Evolutionary conservation across 1,284 basidiomycete species (phyloP).

Genomic region (Trametes hirsuta): DNA sequence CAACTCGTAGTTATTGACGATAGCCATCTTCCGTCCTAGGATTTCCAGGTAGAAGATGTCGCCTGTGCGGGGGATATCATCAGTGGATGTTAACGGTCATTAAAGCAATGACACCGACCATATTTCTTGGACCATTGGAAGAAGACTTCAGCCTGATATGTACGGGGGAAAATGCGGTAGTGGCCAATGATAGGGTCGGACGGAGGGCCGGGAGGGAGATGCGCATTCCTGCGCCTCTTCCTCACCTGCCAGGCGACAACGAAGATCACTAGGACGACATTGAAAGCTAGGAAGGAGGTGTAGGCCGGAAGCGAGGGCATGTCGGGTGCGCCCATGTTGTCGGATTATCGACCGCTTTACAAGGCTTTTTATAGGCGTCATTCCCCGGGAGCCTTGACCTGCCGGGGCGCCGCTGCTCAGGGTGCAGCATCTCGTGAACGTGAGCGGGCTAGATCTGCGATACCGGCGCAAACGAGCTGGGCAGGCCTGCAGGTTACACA

Average conservation of each 20-base stretch:
- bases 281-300: slow-evolving; percentile 8
- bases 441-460: slow-evolving; percentile 3
- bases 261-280: slow-evolving; percentile 9
- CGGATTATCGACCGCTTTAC: neutral
- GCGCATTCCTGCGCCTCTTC: slow-evolving; percentile 4
- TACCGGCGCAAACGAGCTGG: neutral
- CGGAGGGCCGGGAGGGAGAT: slow-evolving; percentile 26
- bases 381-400: neutral
- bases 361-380: slow-evolving; percentile 1
- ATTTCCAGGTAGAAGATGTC: slow-evolving; percentile 40
- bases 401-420: neutral
- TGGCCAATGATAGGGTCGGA: slow-evolving; percentile 27
- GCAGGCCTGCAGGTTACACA: neutral
- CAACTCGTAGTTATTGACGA: slow-evolving; percentile 38
- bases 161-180: slow-evolving; percentile 23
- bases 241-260: slow-evolving; percentile 4
- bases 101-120: slow-evolving; percentile 3
- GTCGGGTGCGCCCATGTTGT: neutral
- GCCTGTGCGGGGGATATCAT: neutral
- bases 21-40: slow-evolving; percentile 37
- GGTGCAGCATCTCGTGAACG: neutral
- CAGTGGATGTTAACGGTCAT: too few species aligned
- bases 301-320: slow-evolving; percentile 1
- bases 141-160: slow-evolving; percentile 22
- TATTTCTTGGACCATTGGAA: slow-evolving; percentile 25